A percentile compares a stretch with the other conserved stretches of the same genome.
These are phyloP conservation scores for Puccinia polysora DNA, from an alignment of 1,284 basidiomycete genomes.

Conservation along the genomic window DNA sequence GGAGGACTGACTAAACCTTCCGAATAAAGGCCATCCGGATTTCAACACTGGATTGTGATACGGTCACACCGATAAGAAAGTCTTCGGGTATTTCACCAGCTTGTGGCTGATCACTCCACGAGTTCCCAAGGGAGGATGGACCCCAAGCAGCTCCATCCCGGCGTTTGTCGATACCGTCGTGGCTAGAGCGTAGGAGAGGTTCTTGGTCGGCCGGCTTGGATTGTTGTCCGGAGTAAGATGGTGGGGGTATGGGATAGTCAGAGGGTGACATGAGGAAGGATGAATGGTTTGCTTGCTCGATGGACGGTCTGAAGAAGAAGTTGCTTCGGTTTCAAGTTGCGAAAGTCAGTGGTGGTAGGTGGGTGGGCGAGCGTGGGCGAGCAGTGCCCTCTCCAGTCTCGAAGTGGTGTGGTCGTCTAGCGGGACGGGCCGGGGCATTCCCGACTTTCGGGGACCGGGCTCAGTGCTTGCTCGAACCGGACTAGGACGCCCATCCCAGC, in stretches of 20 bases:
- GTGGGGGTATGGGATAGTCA: conserved; percentile 19
- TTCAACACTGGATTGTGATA: conserved; percentile 37
- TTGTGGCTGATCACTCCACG: conserved; percentile 22
- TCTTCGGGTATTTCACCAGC: conserved; percentile 28
- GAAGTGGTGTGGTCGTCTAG: no score
- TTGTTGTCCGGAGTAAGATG: conserved; percentile 19
- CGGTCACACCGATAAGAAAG: conserved; percentile 32
- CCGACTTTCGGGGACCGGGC: no score
- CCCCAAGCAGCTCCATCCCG: conserved; percentile 2
- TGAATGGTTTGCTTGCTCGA: no score
- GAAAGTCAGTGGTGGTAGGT: no score
- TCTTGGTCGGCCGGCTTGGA: conserved; percentile 33
- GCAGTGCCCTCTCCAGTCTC: no score
- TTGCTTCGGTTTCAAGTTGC: no score
- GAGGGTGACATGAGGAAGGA: background rate
- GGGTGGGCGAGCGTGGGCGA: no score
- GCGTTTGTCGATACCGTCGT: conserved; percentile 9
- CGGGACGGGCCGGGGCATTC: no score
- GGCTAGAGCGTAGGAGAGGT: conserved; percentile 22
- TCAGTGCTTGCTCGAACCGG: no score
- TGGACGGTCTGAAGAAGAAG: no score
- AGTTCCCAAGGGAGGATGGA: conserved; percentile 17
- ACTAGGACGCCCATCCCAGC: no score
- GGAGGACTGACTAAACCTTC: conserved; percentile 35
- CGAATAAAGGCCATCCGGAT: conserved; percentile 42